Conservation (phyloP, 768 basidiomycete species). For the Lactifluus pinguis region DNA sequence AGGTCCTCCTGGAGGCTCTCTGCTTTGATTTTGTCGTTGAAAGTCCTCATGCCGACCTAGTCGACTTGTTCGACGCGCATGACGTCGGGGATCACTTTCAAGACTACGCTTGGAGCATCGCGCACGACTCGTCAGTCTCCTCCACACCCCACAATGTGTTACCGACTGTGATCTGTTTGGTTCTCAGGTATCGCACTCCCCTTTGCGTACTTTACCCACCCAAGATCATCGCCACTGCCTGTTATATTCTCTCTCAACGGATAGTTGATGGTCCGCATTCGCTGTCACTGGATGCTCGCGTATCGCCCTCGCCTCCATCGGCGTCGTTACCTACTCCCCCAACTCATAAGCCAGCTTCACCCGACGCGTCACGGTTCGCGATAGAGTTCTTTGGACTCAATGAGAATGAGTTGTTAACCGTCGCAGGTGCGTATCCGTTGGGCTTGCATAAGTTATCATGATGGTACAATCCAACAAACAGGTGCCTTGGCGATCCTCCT, state of each 20-base stretch:
- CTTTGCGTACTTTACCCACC: constrained; percentile 64
- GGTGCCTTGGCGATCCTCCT: constrained; percentile 16
- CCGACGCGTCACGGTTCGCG: constrained; percentile 58
- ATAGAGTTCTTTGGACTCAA: constrained; percentile 59
- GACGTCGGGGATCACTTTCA: constrained; percentile 42
- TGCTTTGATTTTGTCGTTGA: constrained; percentile 80
- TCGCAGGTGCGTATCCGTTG: constrained; percentile 43
- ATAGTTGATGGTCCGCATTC: constrained; percentile 66
- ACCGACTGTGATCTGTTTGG: background rate
- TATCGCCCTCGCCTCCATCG: constrained; percentile 61
- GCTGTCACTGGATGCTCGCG: constrained; percentile 63
- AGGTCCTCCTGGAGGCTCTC: constrained; percentile 69
- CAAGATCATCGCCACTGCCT: constrained; percentile 65
- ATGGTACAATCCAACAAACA: background rate
- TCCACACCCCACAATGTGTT: background rate
- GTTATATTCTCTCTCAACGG: constrained; percentile 68
- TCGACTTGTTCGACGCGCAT: constrained; percentile 58
- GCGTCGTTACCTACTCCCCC: constrained; percentile 76
- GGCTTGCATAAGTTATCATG: background rate
- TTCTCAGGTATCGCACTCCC: constrained; percentile 64
- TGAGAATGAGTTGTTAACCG: constrained; percentile 45
- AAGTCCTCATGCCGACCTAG: constrained; percentile 67
- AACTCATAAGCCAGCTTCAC: constrained; percentile 63
- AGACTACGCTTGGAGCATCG: constrained; percentile 79
- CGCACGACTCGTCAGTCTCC: constrained; percentile 71